Conservation (phyloP, 139 green algal species). For the Chlamydomonas sphaeroides region DNA sequence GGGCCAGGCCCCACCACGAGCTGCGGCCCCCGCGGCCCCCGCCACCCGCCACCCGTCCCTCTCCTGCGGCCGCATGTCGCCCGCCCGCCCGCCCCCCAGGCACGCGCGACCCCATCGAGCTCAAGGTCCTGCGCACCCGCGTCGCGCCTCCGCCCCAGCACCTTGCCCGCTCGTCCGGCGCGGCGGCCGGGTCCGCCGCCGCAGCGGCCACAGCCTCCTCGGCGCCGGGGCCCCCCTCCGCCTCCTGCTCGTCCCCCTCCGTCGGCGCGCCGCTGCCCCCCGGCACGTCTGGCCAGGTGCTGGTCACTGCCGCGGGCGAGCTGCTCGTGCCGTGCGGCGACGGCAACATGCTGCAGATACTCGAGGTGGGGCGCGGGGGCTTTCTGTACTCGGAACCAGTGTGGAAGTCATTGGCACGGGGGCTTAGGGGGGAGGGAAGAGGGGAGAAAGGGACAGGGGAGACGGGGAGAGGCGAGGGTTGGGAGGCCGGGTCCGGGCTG, state of each 20-base stretch:
- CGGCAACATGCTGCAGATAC: constrained; percentile 24
- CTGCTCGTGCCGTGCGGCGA: constrained; percentile 28
- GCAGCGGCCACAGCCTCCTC: background rate
- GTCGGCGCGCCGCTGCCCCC: background rate
- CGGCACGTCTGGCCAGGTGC: background rate
- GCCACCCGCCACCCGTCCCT: no score
- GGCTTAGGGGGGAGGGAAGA: no score
- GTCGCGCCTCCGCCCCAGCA: background rate
- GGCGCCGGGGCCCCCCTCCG: no score
- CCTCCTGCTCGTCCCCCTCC: background rate
- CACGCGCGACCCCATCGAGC: background rate
- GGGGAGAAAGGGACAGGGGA: no score
- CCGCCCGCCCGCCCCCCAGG: background rate
- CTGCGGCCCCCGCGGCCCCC: no score
- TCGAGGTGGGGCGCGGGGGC: constrained; percentile 18
- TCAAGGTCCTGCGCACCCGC: constrained; percentile 46
- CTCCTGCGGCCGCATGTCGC: no score
- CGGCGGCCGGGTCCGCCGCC: background rate
- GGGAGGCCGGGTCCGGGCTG: no score
- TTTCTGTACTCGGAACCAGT: no score
- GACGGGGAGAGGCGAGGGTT: no score
- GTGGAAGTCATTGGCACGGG: no score
- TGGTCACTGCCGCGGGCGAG: background rate
- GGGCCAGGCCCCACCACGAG: background rate
- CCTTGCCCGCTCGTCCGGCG: background rate